phyloP scores from a whole-genome alignment of 169 alveolate species.

The Theileria annulata region DNA sequence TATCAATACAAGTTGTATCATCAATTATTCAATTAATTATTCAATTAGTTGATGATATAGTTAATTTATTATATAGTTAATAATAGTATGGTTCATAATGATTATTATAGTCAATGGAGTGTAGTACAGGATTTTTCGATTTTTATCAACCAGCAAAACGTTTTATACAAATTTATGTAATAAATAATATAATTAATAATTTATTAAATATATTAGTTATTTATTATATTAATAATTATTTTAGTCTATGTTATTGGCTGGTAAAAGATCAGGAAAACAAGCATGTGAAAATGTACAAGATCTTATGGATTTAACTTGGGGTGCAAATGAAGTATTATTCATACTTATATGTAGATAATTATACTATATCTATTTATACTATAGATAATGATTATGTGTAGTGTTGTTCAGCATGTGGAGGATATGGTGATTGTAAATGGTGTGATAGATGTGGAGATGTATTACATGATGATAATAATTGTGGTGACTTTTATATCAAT shows the following conservation, averaged over 20 bases:
- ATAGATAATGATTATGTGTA: not conserved
- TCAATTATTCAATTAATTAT: no score
- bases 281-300: constrained; percentile 60
- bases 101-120: constrained; percentile 47
- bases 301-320: constrained; percentile 66
- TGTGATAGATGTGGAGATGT: constrained; percentile 68
- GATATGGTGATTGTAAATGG: constrained; percentile 65
- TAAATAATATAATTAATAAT: not conserved
- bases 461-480: constrained; percentile 57
- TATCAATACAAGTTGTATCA: constrained; percentile 15
- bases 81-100: no score
- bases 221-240: not conserved
- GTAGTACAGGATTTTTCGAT: constrained; percentile 46
- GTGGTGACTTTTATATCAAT: constrained; percentile 60
- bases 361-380: no score
- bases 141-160: constrained; percentile 53
- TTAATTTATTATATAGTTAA: not conserved
- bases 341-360: no score
- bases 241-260: constrained; percentile 32
- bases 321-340: constrained; percentile 52
- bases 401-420: constrained; percentile 60
- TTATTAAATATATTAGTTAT: not conserved
- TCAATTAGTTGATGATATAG: not conserved
- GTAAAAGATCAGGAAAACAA: constrained; percentile 35
- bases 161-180: constrained; percentile 44